phyloP scores from a whole-genome alignment of 2,329 filamentous ascomycete species.

The Cladophialophora immunda region DNA sequence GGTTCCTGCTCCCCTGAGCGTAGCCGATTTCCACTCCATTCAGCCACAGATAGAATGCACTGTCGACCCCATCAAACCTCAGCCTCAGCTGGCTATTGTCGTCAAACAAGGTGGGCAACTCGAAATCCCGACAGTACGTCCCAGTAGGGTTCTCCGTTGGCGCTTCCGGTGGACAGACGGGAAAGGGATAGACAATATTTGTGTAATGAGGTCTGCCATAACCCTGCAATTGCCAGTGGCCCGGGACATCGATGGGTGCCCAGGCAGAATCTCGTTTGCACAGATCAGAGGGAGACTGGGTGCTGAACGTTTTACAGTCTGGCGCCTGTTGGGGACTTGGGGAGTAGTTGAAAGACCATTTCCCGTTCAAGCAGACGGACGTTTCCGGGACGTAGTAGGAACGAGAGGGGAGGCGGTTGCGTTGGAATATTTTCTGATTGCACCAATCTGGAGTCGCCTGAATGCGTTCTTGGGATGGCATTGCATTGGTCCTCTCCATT shows the following conservation, averaged over 20 bases:
- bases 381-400: constrained; percentile 63
- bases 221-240: constrained; percentile 75
- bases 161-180: constrained; percentile 69
- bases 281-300: constrained; percentile 28
- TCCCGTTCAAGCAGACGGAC: constrained; percentile 59
- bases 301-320: constrained; percentile 9
- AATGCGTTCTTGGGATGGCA: not conserved
- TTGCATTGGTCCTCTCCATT: constrained; percentile 7
- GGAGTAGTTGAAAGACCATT: constrained; percentile 60
- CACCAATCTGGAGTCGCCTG: constrained; percentile 25
- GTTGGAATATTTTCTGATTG: constrained; percentile 60
- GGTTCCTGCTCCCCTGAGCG: constrained; percentile 73
- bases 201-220: constrained; percentile 74
- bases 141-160: constrained; percentile 72
- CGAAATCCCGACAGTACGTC: constrained; percentile 65
- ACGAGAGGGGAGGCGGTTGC: constrained; percentile 63
- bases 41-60: constrained; percentile 74
- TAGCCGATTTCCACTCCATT: constrained; percentile 73
- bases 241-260: constrained; percentile 67
- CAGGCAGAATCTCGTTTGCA: constrained; percentile 52
- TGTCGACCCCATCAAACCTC: constrained; percentile 76
- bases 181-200: constrained; percentile 72
- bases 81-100: constrained; percentile 64
- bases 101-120: constrained; percentile 52
- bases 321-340: constrained; percentile 28